Evolutionary conservation across 331 rosid genomes (phyloP), one percentile per base, ranked within the genome.

Genomic region (Malus hybrid): DNA sequence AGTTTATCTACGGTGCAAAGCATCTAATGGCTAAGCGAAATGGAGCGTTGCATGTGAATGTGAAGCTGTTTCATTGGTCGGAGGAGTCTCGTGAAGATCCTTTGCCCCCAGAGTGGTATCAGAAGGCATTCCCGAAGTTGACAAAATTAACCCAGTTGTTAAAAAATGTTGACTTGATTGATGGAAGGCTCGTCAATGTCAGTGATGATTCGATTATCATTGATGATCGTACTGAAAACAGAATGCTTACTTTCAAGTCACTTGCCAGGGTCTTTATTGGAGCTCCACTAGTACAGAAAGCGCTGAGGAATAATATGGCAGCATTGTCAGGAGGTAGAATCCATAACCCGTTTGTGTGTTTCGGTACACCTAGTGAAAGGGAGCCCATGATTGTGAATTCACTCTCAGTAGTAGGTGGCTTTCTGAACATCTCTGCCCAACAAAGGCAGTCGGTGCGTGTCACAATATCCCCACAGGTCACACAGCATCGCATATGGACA

Each of bases 401-500:
- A 3, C 87, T 94, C 4, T 74, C 91, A 60, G 70, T 84, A 80
- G 87, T 90, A 36, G 78, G 95, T 80, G 86, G 89, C 81, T 73
- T 87, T 73, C 81, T 94, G 5, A 74, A 72, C 72, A 80, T 91
- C 33, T 62, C 96, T 72, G 92, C 96, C 28, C 99, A 94, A 56
- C 97, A 94, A 62, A 87, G 93, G 80, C 91, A 90, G 85, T 12
- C 79, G 18, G 87, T 92, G 59, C 92, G 96, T 29, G 69, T 75
- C 13, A 86, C 74, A 44, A 73, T 86, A 50, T 76, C 85, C 83
- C 89, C 86, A 1, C 95, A 90, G 80, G 91, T 92, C 18, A 88
- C 97, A 0, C 93, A 91, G 34, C 90, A 91, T 22, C 93, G 82
- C 65, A 85, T 88, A 72, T 94, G 91, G 95, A 84, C 76, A 1